A percentile compares a stretch with the other conserved stretches of the same genome.
Evolutionary conservation across 768 basidiomycete species (phyloP).

Genomic region (Auricularia heimuer): DNA sequence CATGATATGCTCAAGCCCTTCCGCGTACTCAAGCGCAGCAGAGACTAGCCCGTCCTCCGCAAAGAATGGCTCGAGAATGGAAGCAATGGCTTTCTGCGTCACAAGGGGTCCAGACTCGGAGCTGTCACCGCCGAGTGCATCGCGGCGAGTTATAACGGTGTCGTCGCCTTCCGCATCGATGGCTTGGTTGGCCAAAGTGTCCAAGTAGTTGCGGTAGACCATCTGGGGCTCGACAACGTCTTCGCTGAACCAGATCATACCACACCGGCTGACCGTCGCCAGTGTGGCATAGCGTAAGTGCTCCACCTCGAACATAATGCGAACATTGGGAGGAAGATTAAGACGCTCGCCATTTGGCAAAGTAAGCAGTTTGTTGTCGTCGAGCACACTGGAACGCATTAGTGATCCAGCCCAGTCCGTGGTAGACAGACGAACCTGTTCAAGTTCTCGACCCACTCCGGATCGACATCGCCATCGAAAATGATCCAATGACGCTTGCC

Average conservation of each 20-base stretch:
- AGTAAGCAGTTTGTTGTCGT: slow-evolving; percentile 96
- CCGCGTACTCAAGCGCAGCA: slow-evolving; percentile 68
- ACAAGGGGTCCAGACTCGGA: slow-evolving; percentile 41
- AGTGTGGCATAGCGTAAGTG: slow-evolving; percentile 94
- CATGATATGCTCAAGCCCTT: slow-evolving; percentile 95
- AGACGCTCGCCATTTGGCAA: slow-evolving; percentile 97
- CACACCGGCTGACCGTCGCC: slow-evolving; percentile 98
- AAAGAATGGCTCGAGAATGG: slow-evolving; percentile 75
- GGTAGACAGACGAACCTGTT: slow-evolving; percentile 61
- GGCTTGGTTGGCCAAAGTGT: slow-evolving; percentile 59
- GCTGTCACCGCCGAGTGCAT: slow-evolving; percentile 27
- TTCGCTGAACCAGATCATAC: slow-evolving; percentile 99
- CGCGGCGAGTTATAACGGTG: slow-evolving; percentile 46
- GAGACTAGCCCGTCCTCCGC: slow-evolving; percentile 71
- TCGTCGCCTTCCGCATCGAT: slow-evolving; percentile 90
- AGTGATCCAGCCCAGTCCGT: not conserved
- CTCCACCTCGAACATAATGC: slow-evolving; percentile 99
- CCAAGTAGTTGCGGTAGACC: slow-evolving; percentile 85
- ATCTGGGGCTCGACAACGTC: slow-evolving; percentile 85
- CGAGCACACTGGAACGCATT: slow-evolving; percentile 63
- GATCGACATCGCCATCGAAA: slow-evolving; percentile 98
- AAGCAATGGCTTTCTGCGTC: slow-evolving; percentile 67
- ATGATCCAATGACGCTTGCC: slow-evolving; percentile 97
- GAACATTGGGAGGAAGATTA: slow-evolving; percentile 90
- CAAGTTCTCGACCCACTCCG: slow-evolving; percentile 99